A percentile compares a stretch with the other conserved stretches of the same genome.
Evolutionary conservation across 257 asterid species (phyloP).

Genomic region (Dorcoceras hygrometricum): DNA sequence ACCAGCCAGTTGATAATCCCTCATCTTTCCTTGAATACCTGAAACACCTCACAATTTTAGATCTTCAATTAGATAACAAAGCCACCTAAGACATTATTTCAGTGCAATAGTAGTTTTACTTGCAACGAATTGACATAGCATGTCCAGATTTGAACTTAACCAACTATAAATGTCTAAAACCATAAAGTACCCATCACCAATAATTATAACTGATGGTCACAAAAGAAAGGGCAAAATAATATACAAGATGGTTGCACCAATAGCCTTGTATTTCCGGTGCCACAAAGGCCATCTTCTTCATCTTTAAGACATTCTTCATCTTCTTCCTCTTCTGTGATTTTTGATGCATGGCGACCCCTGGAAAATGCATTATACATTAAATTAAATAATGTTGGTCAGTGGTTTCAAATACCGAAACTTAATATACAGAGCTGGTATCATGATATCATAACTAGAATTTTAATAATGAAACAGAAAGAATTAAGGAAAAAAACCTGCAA

Average conservation of each 20-base stretch:
- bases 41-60: slow-evolving; percentile 19
- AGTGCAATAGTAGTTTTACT: neutral
- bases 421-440: neutral
- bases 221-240: neutral
- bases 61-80: neutral
- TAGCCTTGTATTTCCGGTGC: slow-evolving; percentile 78
- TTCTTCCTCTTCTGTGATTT: slow-evolving; percentile 97
- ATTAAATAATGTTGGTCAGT: neutral
- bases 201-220: neutral
- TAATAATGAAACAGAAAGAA: neutral
- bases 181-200: neutral
- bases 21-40: slow-evolving; percentile 99
- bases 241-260: slow-evolving; percentile 94
- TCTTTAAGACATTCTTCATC: slow-evolving; percentile 94
- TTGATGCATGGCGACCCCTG: slow-evolving; percentile 99
- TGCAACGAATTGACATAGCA: neutral
- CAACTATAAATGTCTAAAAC: neutral
- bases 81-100: neutral
- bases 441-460: neutral
- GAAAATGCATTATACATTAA: slow-evolving; percentile 24
- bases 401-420: neutral
- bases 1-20: slow-evolving; percentile 99
- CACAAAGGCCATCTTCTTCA: slow-evolving; percentile 77
- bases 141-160: neutral
- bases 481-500: neutral